Conservation (phyloP, 73 alveolate species). For the Uronychia binucleata region DNA sequence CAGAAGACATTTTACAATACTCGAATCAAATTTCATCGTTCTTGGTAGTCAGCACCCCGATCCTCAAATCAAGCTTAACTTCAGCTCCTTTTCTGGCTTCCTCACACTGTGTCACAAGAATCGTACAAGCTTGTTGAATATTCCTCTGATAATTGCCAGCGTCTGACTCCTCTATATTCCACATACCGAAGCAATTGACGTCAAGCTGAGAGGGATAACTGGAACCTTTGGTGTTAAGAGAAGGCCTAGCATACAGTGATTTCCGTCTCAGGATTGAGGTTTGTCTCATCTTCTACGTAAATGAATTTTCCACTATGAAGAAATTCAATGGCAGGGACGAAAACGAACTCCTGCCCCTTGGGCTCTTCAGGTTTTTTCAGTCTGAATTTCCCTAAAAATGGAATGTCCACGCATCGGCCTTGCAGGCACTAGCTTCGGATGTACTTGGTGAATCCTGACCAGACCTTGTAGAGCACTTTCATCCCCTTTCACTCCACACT, state of each 20-base stretch:
- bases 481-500: too few species aligned
- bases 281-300: neutral
- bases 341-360: neutral
- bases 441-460: constrained; percentile 62
- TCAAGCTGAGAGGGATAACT: neutral
- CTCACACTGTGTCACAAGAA: neutral
- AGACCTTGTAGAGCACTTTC: constrained; percentile 45
- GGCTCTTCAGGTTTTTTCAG: neutral
- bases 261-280: neutral
- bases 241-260: neutral
- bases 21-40: neutral
- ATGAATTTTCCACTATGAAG: constrained; percentile 1
- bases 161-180: neutral
- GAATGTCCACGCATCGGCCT: constrained; percentile 2
- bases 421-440: constrained; percentile 17
- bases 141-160: neutral
- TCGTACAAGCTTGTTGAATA: neutral
- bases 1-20: neutral
- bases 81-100: neutral
- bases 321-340: constrained; percentile 19
- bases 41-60: neutral
- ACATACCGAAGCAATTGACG: neutral
- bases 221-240: neutral
- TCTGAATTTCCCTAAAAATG: constrained; percentile 22
- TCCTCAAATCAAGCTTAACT: neutral